phyloP scores from a whole-genome alignment of 2,329 filamentous ascomycete species.

The Verticillium nubilum region DNA sequence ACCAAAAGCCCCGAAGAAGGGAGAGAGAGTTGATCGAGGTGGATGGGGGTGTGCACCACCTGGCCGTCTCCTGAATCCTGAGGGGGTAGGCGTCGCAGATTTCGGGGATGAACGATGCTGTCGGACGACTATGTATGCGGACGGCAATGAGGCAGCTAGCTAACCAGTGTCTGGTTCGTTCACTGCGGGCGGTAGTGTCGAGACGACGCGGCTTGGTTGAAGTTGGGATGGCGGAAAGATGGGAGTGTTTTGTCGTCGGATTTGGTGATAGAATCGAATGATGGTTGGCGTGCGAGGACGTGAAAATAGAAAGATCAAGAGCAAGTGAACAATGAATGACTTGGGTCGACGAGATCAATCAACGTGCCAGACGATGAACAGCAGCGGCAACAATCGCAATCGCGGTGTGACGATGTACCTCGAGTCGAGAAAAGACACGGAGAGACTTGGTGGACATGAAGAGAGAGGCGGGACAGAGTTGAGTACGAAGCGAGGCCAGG shows the following conservation, averaged over 20 bases:
- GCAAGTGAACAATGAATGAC: conserved; percentile 7
- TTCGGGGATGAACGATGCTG: conserved; percentile 5
- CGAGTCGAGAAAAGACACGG: background rate
- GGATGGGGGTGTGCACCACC: background rate
- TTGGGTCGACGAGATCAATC: conserved; percentile 9
- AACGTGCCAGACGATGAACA: conserved; percentile 16
- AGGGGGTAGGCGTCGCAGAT: conserved; percentile 34
- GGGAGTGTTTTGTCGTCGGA: conserved; percentile 3
- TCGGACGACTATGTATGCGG: background rate
- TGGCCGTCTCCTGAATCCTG: conserved; percentile 19
- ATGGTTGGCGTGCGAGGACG: background rate
- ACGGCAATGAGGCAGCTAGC: background rate
- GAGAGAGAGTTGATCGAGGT: background rate
- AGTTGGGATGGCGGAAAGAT: background rate
- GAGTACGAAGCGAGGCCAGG: background rate
- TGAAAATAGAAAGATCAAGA: background rate
- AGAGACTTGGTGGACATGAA: background rate
- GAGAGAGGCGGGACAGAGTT: background rate
- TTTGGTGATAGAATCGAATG: conserved; percentile 10
- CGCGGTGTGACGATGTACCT: background rate
- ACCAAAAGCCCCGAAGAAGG: conserved; percentile 1
- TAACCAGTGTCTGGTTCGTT: background rate
- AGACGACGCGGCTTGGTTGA: background rate
- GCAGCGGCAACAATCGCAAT: conserved; percentile 6
- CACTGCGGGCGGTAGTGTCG: conserved; percentile 1